phyloP scores from a whole-genome alignment of 768 basidiomycete species.

The Lactarius pseudohatsudake region DNA sequence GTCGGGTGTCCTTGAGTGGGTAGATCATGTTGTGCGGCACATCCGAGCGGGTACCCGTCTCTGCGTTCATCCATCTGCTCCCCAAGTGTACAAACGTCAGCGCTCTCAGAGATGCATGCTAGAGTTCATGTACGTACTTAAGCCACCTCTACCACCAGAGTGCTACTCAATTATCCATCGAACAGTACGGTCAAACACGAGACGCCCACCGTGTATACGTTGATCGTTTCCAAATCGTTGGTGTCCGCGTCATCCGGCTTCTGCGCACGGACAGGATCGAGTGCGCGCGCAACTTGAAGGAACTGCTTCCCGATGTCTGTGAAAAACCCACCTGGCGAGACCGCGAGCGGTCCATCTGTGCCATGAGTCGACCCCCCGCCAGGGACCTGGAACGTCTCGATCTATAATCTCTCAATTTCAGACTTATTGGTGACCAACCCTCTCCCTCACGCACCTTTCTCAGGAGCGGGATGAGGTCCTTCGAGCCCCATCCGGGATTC shows the following conservation, averaged over 20 bases:
- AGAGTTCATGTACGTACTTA: too few species aligned
- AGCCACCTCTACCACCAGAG: constrained; percentile 21
- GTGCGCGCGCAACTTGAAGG: constrained; percentile 31
- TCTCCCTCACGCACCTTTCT: constrained; percentile 45
- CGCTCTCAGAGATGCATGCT: constrained; percentile 28
- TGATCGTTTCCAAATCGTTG: constrained; percentile 31
- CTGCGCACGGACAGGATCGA: constrained; percentile 29
- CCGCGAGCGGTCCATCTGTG: constrained; percentile 44
- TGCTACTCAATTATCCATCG: background rate
- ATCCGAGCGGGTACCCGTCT: constrained; percentile 41
- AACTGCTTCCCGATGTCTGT: constrained; percentile 34
- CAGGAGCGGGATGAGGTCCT: constrained; percentile 54
- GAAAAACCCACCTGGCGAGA: constrained; percentile 34
- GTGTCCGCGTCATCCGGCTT: constrained; percentile 24
- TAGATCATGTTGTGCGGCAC: constrained; percentile 45
- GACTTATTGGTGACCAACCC: background rate
- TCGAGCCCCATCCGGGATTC: constrained; percentile 62
- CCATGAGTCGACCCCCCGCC: constrained; percentile 43
- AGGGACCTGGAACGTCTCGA: constrained; percentile 41
- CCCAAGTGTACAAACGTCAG: background rate
- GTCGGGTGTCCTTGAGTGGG: constrained; percentile 34
- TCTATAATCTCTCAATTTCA: constrained; percentile 29
- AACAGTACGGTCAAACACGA: too few species aligned
- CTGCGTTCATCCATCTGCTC: constrained; percentile 51
- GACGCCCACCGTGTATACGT: constrained; percentile 28